A percentile compares a stretch with the other conserved stretches of the same genome.
Conservation (phyloP, 2,329 filamentous ascomycete species). For the Dothideomycetes sp. region DNA sequence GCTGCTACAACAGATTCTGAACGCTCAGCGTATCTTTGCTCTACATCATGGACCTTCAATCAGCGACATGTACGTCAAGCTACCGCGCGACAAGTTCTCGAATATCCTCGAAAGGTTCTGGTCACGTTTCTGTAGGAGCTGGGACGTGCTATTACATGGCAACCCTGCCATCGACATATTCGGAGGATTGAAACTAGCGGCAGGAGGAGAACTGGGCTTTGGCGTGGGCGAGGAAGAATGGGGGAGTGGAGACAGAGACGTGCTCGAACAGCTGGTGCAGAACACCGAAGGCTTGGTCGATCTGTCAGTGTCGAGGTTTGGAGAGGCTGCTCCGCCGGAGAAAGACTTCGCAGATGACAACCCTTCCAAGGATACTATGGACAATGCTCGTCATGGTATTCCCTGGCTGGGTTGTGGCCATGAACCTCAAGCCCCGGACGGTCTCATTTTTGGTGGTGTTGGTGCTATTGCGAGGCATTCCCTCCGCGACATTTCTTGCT, state of each 20-base stretch:
- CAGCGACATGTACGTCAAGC: slow-evolving; percentile 57
- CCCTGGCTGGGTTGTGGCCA: slow-evolving; percentile 67
- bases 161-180: slow-evolving; percentile 76
- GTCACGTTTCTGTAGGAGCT: slow-evolving; percentile 57
- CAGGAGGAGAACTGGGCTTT: slow-evolving; percentile 81
- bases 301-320: slow-evolving; percentile 79
- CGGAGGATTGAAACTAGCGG: slow-evolving; percentile 76
- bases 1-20: slow-evolving; percentile 68
- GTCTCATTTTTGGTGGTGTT: slow-evolving; percentile 75
- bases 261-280: slow-evolving; percentile 76
- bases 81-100: slow-evolving; percentile 60
- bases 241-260: slow-evolving; percentile 86
- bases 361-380: slow-evolving; percentile 14
- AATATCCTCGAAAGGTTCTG: slow-evolving; percentile 70
- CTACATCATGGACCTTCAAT: slow-evolving; percentile 78
- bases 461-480: slow-evolving; percentile 64
- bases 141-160: slow-evolving; percentile 85
- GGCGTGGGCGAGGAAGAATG: slow-evolving; percentile 94
- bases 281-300: slow-evolving; percentile 80
- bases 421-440: slow-evolving; percentile 63
- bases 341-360: slow-evolving; percentile 18
- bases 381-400: slow-evolving; percentile 16
- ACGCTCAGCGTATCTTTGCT: slow-evolving; percentile 75
- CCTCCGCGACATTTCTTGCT: slow-evolving; percentile 63
- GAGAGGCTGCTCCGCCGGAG: slow-evolving; percentile 37